Evolutionary conservation across 140 eudicot species (phyloP).

Genomic region (Erigeron philadelphicus): DNA sequence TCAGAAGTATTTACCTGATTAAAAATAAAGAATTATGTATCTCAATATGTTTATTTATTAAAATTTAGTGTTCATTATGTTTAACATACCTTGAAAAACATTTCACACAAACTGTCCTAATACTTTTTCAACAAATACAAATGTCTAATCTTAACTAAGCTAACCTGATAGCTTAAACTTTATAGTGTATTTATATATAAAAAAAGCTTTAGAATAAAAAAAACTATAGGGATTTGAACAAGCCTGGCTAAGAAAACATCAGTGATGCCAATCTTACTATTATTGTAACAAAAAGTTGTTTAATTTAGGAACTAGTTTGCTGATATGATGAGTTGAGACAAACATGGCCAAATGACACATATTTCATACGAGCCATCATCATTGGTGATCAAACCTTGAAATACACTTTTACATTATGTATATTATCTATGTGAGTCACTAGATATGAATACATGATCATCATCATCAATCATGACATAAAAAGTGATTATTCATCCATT

Average conservation of each 20-base stretch:
- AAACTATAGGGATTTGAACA: too few relatives aligned
- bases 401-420: constrained; percentile 29
- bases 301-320: constrained; percentile 1
- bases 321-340: constrained; percentile 30
- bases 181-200: too few relatives aligned
- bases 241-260: not conserved
- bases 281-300: not conserved
- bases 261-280: not conserved
- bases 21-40: too few relatives aligned
- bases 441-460: constrained; percentile 29
- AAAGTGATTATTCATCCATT: constrained; percentile 44
- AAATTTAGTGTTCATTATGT: too few relatives aligned
- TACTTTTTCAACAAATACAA: too few relatives aligned
- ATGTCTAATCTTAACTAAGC: too few relatives aligned
- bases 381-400: constrained; percentile 28
- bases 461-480: constrained; percentile 36
- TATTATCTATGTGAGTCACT: constrained; percentile 29
- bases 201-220: too few relatives aligned
- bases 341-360: constrained; percentile 33
- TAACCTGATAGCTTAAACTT: too few relatives aligned
- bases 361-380: constrained; percentile 20
- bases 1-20: too few relatives aligned
- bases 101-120: too few relatives aligned
- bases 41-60: too few relatives aligned
- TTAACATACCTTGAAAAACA: too few relatives aligned